phyloP scores from a whole-genome alignment of 306 rosid species.

The Rosa lucieae region DNA sequence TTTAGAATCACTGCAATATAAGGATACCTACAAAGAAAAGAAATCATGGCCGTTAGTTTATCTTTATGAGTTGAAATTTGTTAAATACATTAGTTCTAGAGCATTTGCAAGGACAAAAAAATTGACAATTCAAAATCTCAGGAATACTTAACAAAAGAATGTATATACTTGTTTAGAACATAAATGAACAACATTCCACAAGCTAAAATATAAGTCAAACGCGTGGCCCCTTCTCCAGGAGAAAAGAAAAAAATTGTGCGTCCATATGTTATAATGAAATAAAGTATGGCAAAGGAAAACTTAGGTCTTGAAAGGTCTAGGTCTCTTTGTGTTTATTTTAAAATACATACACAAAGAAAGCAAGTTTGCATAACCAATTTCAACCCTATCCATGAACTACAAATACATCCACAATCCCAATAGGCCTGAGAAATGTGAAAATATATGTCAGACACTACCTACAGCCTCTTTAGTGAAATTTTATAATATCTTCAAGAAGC shows the following conservation, averaged over 20 bases:
- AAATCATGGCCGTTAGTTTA: conserved; percentile 29
- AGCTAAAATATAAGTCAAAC: conserved; percentile 10
- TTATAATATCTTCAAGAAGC: neutral
- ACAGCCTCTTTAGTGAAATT: neutral
- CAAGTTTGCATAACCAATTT: neutral
- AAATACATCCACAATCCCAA: neutral
- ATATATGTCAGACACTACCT: neutral
- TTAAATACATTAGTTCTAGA: neutral
- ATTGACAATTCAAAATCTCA: conserved; percentile 10
- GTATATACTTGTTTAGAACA: neutral
- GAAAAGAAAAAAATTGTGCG: neutral
- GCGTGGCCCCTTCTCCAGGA: neutral
- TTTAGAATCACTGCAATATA: conserved; percentile 92
- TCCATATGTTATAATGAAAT: neutral
- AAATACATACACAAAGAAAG: neutral
- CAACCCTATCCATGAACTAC: neutral
- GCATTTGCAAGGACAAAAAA: conserved; percentile 5
- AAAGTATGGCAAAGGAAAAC: neutral
- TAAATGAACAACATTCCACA: neutral
- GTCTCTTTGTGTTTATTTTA: neutral
- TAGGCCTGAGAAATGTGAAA: neutral
- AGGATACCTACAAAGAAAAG: conserved; percentile 69
- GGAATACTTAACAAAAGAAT: neutral
- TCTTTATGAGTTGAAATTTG: conserved; percentile 1
- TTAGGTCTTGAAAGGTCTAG: neutral